A percentile compares a stretch with the other conserved stretches of the same genome.
Evolutionary conservation across 2,329 filamentous ascomycete genomes (phyloP).

Genomic region (Dichotomopilus funicola): DNA sequence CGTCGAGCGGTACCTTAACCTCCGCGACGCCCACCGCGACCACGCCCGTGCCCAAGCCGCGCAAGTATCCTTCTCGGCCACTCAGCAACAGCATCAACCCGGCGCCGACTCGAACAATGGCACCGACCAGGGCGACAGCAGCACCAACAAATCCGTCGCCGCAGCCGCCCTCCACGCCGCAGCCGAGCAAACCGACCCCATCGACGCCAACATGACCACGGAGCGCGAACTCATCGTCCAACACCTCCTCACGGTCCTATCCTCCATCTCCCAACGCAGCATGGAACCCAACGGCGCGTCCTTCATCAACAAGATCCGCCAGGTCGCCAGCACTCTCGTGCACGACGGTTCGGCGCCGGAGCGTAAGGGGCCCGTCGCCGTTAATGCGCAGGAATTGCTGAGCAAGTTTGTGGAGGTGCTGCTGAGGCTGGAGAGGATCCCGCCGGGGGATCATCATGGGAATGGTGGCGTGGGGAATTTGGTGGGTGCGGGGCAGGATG

Average conservation of each 20-base stretch:
- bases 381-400: slow-evolving; percentile 63
- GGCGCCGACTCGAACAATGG: background rate
- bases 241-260: slow-evolving; percentile 67
- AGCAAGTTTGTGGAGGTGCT: slow-evolving; percentile 67
- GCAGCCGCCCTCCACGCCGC: slow-evolving; percentile 25
- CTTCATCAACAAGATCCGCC: slow-evolving; percentile 75
- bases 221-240: slow-evolving; percentile 79
- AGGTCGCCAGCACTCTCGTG: slow-evolving; percentile 74
- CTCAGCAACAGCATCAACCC: slow-evolving; percentile 26
- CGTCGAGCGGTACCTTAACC: slow-evolving; percentile 77
- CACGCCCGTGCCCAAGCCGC: slow-evolving; percentile 34
- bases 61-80: slow-evolving; percentile 28
- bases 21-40: slow-evolving; percentile 59
- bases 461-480: background rate
- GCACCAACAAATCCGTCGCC: slow-evolving; percentile 17
- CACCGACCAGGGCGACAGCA: background rate
- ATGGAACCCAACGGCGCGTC: slow-evolving; percentile 67
- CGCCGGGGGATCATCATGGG: slow-evolving; percentile 34
- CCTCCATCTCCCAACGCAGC: slow-evolving; percentile 74
- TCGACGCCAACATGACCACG: slow-evolving; percentile 59
- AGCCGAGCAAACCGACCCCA: slow-evolving; percentile 39
- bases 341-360: slow-evolving; percentile 42
- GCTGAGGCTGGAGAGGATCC: slow-evolving; percentile 62
- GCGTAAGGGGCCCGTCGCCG: slow-evolving; percentile 44
- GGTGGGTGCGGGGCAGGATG: slow-evolving; percentile 40